Evolutionary conservation across 495 filamentous ascomycete species (phyloP), one percentile per base, ranked within the genome.

Genomic region (Aspergillus sclerotiicarbonarius): DNA sequence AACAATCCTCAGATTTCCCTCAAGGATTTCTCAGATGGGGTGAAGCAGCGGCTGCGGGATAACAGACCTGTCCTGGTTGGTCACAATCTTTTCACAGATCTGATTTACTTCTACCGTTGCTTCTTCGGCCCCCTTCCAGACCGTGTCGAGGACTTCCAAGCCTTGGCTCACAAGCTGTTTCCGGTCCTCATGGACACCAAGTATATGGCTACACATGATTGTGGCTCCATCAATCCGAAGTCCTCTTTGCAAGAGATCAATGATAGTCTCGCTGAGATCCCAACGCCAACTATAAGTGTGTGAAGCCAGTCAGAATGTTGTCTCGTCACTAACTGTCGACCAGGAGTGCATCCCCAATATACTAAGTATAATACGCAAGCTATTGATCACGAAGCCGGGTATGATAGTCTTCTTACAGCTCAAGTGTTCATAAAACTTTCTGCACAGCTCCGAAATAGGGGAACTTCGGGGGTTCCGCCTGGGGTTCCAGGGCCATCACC

Each of bases 151-250:
- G 82, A 85, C 25, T 92, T 92, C 64, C 75, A 83, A 37, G 43
- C 64, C 3, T 60, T 69, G 18, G 72, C 86, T 19, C 77, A 85
- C 58, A 48, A 71, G 30, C 59, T 85, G 7, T 93, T 93, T 65
- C 90, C 91, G 0, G 53, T 78, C 16, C 69, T 94, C 15, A 71
- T 91, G 6, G 91, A 95, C 62, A 93, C 90, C 0, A 93, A 93
- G 63, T 91, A 86, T 58, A 77, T 96, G 53, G 81, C 83, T 18
- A 86, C 84, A 6, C 75, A 82, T 57, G 73, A 77, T 63, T 75
- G 76, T 65, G 76, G 80, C 41, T 76, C 75, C 20, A 78, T 76
- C 15, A 78, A 83, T 10, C 74, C 79, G 53, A 67, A 62, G 18
- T 74, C 81, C 3, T 81, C 81, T 15, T 63, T 89, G 33, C 70